Base-by-base conservation (phyloP, 2,329 filamentous ascomycete genomes). In the Gaeumannomyces tritici region DNA sequence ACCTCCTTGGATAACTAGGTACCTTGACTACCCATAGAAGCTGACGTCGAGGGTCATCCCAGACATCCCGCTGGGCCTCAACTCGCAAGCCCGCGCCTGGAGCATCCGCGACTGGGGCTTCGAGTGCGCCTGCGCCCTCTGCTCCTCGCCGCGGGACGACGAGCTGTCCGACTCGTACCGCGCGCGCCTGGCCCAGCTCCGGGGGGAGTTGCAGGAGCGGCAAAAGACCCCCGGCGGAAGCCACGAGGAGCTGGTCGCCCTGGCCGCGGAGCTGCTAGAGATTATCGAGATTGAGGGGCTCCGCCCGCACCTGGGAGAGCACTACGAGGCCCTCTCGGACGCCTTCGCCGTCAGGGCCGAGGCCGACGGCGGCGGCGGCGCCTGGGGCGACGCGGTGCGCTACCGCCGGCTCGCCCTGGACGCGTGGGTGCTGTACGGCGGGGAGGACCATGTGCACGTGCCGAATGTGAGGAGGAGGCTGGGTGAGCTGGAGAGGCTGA, bases 111-210 rank as follows among this genome's bases (percentile, higher is more conserved):
- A 68, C 61, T 70, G 67, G 67, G 65, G 66, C 57, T 70, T 70
- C 64, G 66, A 67, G 57, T 70, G 69, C 65, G 67, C 62, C 42
- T 70, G 69, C 61, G 61, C 63, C 33, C 63, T 70, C 12, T 70
- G 69, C 63, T 62, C 66, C 6, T 62, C 68, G 11, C 54, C 64
- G 21, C n/a, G 61, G 8, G 64, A 67, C 31, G 63, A 63, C 12
- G 60, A n/a, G 42, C 59, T 61, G 27, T 61, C 59, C 47, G 59
- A 61, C 42, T 8, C 11, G 42, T 13, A 33, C 51, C 59, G 59
- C 15, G 15, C 27, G 28, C 59, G 59, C 26, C 47, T 61, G 42
- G 51, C 15, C 59, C 47, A 54, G 42, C 42, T 61, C 26, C 59
- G 27, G 35, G 24, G 26, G 24, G 15, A n/a, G 7, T 28, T 61